Base-by-base conservation (phyloP, 176 grass and related monocot genomes). In the Avena sativa region DNA sequence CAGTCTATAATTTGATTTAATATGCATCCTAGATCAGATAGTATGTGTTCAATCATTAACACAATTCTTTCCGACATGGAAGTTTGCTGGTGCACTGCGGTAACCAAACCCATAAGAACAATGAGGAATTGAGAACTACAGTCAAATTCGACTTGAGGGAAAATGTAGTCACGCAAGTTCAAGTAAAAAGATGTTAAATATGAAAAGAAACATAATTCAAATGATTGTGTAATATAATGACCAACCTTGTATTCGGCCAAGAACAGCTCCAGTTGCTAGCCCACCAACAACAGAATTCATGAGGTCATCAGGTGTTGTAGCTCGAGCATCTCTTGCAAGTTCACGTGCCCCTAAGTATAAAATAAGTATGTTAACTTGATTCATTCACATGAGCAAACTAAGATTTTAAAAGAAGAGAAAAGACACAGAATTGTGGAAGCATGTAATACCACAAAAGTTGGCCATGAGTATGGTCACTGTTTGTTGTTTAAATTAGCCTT, bases 251-350 rank as follows among this genome's bases (percentile, higher is more conserved):
- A 99, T 71, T 90, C 92, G 83, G 12, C 97, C 97, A 77, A 96
- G 94, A 84, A 96, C 34, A 93, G 92, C 94, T 83, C 94, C 97
- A 85, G 90, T 96, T 75, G 94, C 90, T 25, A 96, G 78, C 68
- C 97, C 97, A 15, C 97, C 97, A 86, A 96, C 87, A 66, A 90
- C 71, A 63, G 94, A 96, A 83, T 96, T 99, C 85, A 96, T 89
- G 78, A 89, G 88, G 38, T 96, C 94, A 90, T 90, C 89, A 74
- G 78, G 86, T 78, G 87, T 92, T 86, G 97, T 86, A 82, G 77
- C 87, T 62, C 94, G 91, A 85, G 94, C 97, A 96, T 99, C 97
- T 90, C 94, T 89, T 91, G 97, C 97, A 56, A 96, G 51, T 92
- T 99, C 94, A 32, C 92, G 85, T 59, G 92, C 94, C 20, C 94